Evolutionary conservation across 2,329 filamentous ascomycete species (phyloP).

Genomic region (Arthrobotrys iridis): DNA sequence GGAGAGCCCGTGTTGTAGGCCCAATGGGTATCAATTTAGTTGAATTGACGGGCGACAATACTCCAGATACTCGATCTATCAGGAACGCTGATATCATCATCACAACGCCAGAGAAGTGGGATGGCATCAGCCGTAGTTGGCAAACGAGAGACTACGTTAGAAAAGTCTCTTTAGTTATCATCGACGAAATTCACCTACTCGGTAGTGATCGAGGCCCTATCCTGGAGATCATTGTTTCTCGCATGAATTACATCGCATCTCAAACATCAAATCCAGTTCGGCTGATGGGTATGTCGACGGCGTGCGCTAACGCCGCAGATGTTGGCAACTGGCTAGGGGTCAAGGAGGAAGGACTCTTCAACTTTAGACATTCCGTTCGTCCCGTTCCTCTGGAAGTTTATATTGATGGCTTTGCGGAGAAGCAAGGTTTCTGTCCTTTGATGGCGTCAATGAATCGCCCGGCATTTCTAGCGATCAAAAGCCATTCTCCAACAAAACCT

Average conservation of each 20-base stretch:
- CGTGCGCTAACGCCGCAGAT: conserved; percentile 93
- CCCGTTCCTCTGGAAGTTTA: conserved; percentile 95
- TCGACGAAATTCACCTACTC: conserved; percentile 97
- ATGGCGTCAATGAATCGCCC: conserved; percentile 99
- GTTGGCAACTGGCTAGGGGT: conserved; percentile 97
- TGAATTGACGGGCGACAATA: conserved; percentile 97
- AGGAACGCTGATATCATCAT: conserved; percentile 97
- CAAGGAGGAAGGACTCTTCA: conserved; percentile 83
- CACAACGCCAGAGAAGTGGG: conserved; percentile 99
- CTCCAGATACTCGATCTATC: conserved; percentile 94
- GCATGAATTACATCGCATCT: conserved; percentile 98
- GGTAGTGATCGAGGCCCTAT: conserved; percentile 91
- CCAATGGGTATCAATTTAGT: conserved; percentile 90
- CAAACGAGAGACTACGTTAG: conserved; percentile 96
- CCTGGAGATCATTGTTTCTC: conserved; percentile 90
- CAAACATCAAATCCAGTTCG: conserved; percentile 90
- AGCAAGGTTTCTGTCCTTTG: conserved; percentile 91
- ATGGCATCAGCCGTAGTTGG: conserved; percentile 98
- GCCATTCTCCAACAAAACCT: conserved; percentile 93
- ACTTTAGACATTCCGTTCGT: conserved; percentile 95
- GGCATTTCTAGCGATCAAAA: conserved; percentile 95
- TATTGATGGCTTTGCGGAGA: conserved; percentile 96
- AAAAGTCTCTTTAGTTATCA: conserved; percentile 94
- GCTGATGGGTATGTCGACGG: conserved; percentile 97
- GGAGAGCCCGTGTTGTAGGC: conserved; percentile 80